Base-by-base conservation (phyloP, 163 green algal species). In the Trebouxiophyceae sp. region DNA sequence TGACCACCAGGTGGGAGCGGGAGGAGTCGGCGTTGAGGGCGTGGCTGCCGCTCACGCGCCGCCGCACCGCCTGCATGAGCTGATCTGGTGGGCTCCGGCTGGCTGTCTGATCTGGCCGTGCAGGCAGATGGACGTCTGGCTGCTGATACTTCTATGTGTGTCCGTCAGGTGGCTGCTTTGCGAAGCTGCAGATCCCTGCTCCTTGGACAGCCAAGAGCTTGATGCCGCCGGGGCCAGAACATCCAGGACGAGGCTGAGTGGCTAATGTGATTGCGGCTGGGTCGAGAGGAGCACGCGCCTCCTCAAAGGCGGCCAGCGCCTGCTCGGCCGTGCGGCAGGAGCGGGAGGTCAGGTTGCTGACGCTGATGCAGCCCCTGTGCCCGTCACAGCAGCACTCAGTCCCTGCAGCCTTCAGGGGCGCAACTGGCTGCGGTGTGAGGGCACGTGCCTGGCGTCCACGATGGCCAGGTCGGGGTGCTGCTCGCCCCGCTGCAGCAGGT, bases 1-100 rank as follows among this genome's bases (percentile, higher is more conserved):
- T 82, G 60, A 87, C 77, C 34, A 87, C 71, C 33, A 73, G 70
- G 71, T 89, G 82, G 19, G 81, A 87, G 34, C 82, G 69, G 4
- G 75, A 85, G 39, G 75, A 85, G 20, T 75, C 62, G 27, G 76
- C 70, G 69, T 89, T 89, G 73, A 87, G 81, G 31, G 47, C 45
- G 2, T 82, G 84, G 50, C 68, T 57, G 7, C 65, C 79, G 3
- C 81, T 70, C 45, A 64, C 59, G 28, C 78, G 72, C 29, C 69
- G 70, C 33, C 68, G 58, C 24, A 63, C 45, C 44, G 78, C 80
- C 34, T 63, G 56, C 28, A 60, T 46, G n/a, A n/a, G n/a, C n/a
- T n/a, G n/a, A n/a, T n/a, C n/a, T n/a, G n/a, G n/a, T n/a, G n/a
- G n/a, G n/a, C n/a, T n/a, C n/a, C 39, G 39, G 8, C 39, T 50